phyloP scores from a whole-genome alignment of 768 basidiomycete species.

The Hirschioporus abietinus region DNA sequence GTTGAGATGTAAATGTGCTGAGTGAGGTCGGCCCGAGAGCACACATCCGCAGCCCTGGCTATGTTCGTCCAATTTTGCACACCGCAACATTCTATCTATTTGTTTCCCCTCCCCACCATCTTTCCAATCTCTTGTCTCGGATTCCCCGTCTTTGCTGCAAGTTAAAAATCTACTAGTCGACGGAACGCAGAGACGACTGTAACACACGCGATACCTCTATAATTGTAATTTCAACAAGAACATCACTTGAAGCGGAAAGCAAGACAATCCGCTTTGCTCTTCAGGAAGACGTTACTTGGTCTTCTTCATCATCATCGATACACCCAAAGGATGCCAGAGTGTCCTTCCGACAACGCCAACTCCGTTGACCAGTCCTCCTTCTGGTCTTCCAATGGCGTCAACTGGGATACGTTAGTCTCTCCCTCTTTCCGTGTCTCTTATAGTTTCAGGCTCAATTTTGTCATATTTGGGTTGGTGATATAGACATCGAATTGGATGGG shows the following conservation, averaged over 20 bases:
- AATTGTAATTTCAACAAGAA: neutral
- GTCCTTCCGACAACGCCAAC: slow-evolving; percentile 47
- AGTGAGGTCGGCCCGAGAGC: neutral
- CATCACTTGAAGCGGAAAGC: neutral
- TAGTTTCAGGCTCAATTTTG: neutral
- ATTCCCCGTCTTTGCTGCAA: neutral
- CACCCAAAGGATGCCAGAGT: slow-evolving; percentile 17
- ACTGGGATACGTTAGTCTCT: slow-evolving; percentile 41
- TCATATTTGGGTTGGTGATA: neutral
- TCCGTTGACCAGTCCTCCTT: slow-evolving; percentile 55
- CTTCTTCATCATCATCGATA: neutral
- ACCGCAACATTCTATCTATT: neutral
- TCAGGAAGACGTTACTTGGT: neutral
- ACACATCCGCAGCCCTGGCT: neutral
- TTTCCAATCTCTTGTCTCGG: neutral
- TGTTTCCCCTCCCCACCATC: neutral
- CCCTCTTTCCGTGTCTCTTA: neutral
- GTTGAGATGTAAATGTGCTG: neutral
- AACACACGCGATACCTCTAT: neutral
- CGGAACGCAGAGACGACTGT: neutral
- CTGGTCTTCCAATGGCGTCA: slow-evolving; percentile 46
- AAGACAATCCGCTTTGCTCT: neutral
- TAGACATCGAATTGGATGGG: slow-evolving; percentile 64
- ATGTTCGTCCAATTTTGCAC: too few species aligned
- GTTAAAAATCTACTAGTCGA: neutral